A percentile compares a stretch with the other conserved stretches of the same genome.
phyloP scores from a whole-genome alignment of 1,284 basidiomycete genomes.

The Rhodotorula sp. region DNA sequence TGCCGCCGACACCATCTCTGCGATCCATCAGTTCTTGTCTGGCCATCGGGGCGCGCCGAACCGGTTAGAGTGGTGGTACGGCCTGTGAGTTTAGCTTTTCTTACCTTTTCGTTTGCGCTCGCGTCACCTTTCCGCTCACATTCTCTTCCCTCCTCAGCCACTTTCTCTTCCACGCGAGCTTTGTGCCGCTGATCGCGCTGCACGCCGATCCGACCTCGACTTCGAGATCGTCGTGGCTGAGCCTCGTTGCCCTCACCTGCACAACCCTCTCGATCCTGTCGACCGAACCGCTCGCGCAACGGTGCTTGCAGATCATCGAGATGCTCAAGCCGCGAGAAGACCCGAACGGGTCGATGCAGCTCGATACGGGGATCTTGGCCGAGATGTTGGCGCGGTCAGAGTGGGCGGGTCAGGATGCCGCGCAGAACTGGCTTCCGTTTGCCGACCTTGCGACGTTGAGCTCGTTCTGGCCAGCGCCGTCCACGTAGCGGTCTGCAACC shows the following conservation, averaged over 20 bases:
- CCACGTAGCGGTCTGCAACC: not conserved
- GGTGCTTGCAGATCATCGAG: conserved; percentile 4
- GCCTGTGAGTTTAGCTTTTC: not conserved
- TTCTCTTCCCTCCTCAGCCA: not conserved
- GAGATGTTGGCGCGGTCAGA: conserved; percentile 1
- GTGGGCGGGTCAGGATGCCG: not conserved
- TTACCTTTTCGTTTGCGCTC: not conserved
- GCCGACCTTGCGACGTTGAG: not conserved
- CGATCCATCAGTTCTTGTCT: not conserved
- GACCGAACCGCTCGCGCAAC: not conserved
- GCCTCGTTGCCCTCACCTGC: not conserved
- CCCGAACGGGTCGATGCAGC: not conserved
- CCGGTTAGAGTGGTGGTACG: conserved; percentile 20
- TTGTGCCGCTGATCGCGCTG: conserved; percentile 12
- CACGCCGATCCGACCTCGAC: conserved; percentile 7
- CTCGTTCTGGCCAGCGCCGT: not conserved
- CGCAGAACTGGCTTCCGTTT: not conserved
- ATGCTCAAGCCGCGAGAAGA: conserved; percentile 4
- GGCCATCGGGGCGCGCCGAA: not conserved
- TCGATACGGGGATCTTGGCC: not conserved
- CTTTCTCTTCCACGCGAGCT: conserved; percentile 15
- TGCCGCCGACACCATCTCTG: not conserved
- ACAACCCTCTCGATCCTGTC: not conserved
- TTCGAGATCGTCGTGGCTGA: not conserved
- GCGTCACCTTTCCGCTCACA: too few relatives aligned